Percentiles rank a stretch among this genome's conserved stretches.
These are phyloP conservation scores for Gypsophila paniculata DNA, from an alignment of 179 eudicot genomes.

Conservation along the genomic window DNA sequence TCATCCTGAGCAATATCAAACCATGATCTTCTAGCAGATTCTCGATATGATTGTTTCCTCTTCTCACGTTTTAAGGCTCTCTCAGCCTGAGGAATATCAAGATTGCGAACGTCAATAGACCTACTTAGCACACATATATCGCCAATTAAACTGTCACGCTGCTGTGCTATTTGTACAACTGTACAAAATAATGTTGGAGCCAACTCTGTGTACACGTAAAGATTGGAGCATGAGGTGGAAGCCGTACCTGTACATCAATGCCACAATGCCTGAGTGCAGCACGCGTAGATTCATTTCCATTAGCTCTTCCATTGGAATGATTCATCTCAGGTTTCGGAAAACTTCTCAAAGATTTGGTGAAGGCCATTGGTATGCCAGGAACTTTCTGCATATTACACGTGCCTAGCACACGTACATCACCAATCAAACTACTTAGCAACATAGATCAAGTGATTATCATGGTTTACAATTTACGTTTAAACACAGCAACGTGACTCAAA, in stretches of 20 bases:
- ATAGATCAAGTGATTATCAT: not conserved
- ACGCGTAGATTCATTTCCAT: slow-evolving; percentile 31
- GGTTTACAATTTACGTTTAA: not conserved
- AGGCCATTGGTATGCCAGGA: slow-evolving; percentile 35
- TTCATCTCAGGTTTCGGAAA: slow-evolving; percentile 23
- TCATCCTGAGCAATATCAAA: slow-evolving; percentile 59
- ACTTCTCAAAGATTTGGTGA: slow-evolving; percentile 19
- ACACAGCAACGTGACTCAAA: not conserved
- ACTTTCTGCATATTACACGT: slow-evolving; percentile 27
- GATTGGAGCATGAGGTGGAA: not conserved
- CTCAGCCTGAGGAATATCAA: slow-evolving; percentile 56
- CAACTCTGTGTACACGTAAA: not conserved
- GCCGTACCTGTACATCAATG: slow-evolving; percentile 25
- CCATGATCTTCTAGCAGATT: slow-evolving; percentile 95
- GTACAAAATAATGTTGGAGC: not conserved
- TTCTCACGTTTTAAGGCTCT: slow-evolving; percentile 81
- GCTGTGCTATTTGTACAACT: not conserved
- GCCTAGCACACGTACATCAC: slow-evolving; percentile 27
- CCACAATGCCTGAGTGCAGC: slow-evolving; percentile 32
- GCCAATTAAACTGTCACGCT: too few species aligned
- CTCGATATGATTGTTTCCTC: slow-evolving; percentile 93
- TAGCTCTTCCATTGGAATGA: slow-evolving; percentile 29
- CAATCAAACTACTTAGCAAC: slow-evolving; percentile 23
- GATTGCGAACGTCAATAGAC: slow-evolving; percentile 3
- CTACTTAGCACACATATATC: not conserved